Base-by-base conservation (phyloP, 2,329 filamentous ascomycete species). In the Neophaeococcomyces mojaviensis region DNA sequence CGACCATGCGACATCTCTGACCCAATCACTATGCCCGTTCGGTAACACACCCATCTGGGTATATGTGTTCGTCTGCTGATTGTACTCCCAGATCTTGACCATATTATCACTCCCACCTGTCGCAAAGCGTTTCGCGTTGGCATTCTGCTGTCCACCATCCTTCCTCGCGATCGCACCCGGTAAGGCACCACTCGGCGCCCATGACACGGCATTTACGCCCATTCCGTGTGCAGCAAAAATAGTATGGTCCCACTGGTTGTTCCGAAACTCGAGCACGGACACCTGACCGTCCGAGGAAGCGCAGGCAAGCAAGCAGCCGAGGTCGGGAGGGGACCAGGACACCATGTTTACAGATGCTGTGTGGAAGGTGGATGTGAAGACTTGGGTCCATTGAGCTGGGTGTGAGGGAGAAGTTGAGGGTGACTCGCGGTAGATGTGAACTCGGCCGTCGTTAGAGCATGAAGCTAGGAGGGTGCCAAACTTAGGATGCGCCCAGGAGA, bases 401-500 rank as follows among this genome's bases (percentile, higher is more conserved):
- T 62, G 57, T 32, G 61, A 61, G 39, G 64, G 60, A 24, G 46
- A 61, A 60, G 45, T 66, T 58, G 46, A 44, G 31, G 53, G 64
- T 53, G 58, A 60, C 69, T 98, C 92, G 66, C 89, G 88, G 88
- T 90, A 98, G 75, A 98, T 94, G 66, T 97, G 82, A 55, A 98
- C 90, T 69, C 95, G 95, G 68, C 90, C 92, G 68, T 98, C 92
- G 72, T 96, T 98, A 55, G 86, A 88, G 42, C 88, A 87, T 52
- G 88, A 94, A 46, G 92, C 92, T 50, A 98, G 83, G 63, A 98
- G 96, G 66, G 90, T 96, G 71, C 92, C 92, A 68, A 94, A 97
- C 66, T 98, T 97, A 53, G 92, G 92, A 64, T 98, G 92, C 39
- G 90, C 89, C 92, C 92, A 98, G 59, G 89, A 85, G 49, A 97